phyloP scores from a whole-genome alignment of 2,329 filamentous ascomycete species.

The Ambrosiella cleistominuta region DNA sequence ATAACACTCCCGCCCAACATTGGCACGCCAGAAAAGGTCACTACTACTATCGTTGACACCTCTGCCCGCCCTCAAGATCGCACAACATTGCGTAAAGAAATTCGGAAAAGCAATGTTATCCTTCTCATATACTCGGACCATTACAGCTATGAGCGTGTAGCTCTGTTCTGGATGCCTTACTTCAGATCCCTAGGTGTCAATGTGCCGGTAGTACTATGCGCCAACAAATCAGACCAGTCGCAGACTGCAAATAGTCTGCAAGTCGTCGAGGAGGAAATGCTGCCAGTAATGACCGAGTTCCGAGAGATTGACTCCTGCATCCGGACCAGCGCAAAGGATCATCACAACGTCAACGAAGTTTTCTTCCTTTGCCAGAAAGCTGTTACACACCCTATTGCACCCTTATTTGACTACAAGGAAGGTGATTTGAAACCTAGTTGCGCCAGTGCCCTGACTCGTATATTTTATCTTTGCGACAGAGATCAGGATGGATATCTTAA shows the following conservation, averaged over 20 bases:
- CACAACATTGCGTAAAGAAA: constrained; percentile 76
- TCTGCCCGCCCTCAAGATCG: constrained; percentile 89
- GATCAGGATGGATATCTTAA: constrained; percentile 88
- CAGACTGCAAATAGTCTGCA: constrained; percentile 60
- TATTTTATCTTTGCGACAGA: constrained; percentile 93
- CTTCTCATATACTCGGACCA: constrained; percentile 94
- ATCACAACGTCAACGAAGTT: constrained; percentile 85
- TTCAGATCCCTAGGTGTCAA: constrained; percentile 97
- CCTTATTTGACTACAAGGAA: constrained; percentile 93
- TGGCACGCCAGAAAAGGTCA: constrained; percentile 88
- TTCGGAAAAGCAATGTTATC: constrained; percentile 93
- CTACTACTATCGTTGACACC: constrained; percentile 93
- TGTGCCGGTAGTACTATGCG: constrained; percentile 87
- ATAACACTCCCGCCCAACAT: constrained; percentile 89
- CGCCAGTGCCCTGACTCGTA: constrained; percentile 65
- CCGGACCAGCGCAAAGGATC: constrained; percentile 76
- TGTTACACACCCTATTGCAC: constrained; percentile 90
- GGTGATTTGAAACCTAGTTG: constrained; percentile 72
- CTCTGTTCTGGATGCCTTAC: constrained; percentile 96
- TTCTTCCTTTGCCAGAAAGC: constrained; percentile 98
- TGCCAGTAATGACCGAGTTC: constrained; percentile 96
- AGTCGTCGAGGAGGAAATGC: constrained; percentile 90
- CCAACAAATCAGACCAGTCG: constrained; percentile 88
- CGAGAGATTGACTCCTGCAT: constrained; percentile 98
- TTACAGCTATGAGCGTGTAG: constrained; percentile 95